phyloP scores from a whole-genome alignment of 345 rosid species.

The Jatropha curcas region DNA sequence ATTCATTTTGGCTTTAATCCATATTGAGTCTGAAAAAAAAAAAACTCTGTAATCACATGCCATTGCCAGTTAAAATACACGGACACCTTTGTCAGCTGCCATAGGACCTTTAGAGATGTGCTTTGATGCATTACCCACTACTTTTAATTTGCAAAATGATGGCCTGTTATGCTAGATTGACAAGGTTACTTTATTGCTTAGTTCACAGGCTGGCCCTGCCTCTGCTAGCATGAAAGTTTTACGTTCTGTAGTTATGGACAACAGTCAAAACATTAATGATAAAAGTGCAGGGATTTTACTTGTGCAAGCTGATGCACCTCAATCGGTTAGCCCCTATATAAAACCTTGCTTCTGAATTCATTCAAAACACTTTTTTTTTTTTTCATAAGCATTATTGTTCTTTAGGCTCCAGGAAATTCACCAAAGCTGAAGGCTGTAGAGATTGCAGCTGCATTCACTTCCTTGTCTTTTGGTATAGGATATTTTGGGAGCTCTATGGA shows the following conservation, averaged over 20 bases:
- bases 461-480: conserved; percentile 85
- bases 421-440: conserved; percentile 70
- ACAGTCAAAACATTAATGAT: conserved; percentile 41
- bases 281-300: conserved; percentile 73
- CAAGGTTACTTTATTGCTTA: conserved; percentile 27
- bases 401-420: conserved; percentile 51
- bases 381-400: neutral
- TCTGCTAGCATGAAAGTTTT: conserved; percentile 76
- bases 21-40: neutral
- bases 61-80: neutral
- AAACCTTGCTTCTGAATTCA: neutral
- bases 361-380: neutral
- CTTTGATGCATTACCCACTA: neutral
- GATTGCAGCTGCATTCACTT: conserved; percentile 86
- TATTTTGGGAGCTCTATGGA: conserved; percentile 78
- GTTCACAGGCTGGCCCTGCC: conserved; percentile 94
- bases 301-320: conserved; percentile 80
- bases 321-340: conserved; percentile 38
- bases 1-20: neutral
- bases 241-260: conserved; percentile 49
- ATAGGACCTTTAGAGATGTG: neutral
- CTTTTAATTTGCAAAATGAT: neutral
- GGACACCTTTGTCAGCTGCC: neutral
- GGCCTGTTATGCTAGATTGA: conserved; percentile 7
- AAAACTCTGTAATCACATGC: neutral